phyloP scores from a whole-genome alignment of 164 flowering plant species.

The Umbellularia californica region DNA sequence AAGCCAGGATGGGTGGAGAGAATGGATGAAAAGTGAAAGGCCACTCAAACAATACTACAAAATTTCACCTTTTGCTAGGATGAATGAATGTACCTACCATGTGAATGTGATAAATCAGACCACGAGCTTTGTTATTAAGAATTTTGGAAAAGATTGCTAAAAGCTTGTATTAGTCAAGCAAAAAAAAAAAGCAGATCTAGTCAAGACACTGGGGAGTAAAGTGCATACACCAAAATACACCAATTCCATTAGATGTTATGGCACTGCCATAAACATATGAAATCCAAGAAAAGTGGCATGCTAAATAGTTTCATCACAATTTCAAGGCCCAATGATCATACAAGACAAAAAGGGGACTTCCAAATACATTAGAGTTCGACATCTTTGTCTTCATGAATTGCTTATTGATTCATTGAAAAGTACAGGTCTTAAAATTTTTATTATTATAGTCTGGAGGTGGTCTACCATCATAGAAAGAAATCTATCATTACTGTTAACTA shows the following conservation, averaged over 20 bases:
- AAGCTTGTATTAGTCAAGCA: background rate
- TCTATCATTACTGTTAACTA: slow-evolving; percentile 6
- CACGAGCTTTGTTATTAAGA: slow-evolving; percentile 10
- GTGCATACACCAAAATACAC: slow-evolving; percentile 12
- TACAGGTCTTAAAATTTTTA: slow-evolving; percentile 3
- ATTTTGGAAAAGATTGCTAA: slow-evolving; percentile 4
- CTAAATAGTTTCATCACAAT: slow-evolving; percentile 13
- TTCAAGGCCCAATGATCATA: slow-evolving; percentile 15
- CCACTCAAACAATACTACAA: slow-evolving; percentile 5
- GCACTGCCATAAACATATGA: slow-evolving; percentile 16
- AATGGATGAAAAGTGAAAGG: slow-evolving; percentile 15
- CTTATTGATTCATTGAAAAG: slow-evolving; percentile 10
- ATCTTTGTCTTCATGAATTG: slow-evolving; percentile 8
- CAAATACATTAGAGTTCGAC: background rate
- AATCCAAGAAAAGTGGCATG: slow-evolving; percentile 19
- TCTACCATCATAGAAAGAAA: slow-evolving; percentile 33
- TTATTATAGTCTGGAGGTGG: slow-evolving; percentile 16
- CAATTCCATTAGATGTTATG: background rate
- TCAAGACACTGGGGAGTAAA: slow-evolving; percentile 9
- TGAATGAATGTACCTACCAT: slow-evolving; percentile 18
- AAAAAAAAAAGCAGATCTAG: slow-evolving; percentile 6
- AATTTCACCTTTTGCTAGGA: slow-evolving; percentile 9
- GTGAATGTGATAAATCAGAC: slow-evolving; percentile 9
- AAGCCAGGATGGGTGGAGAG: slow-evolving; percentile 27
- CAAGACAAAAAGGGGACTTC: slow-evolving; percentile 24